Base-by-base conservation (phyloP, 2,329 filamentous ascomycete species). In the Madurella mycetomatis region DNA sequence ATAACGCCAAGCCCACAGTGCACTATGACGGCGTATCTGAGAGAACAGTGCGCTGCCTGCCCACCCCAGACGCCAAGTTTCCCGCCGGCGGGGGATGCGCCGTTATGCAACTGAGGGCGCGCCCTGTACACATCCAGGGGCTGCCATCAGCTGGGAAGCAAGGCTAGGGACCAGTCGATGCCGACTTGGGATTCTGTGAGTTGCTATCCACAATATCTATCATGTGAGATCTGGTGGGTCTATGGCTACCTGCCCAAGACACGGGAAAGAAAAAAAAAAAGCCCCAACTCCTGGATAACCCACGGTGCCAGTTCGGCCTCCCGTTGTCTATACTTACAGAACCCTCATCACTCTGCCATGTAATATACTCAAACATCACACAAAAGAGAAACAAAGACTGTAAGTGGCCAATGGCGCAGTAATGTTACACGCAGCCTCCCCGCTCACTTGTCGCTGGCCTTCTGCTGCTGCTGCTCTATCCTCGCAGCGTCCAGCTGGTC, bases 401-500 rank as follows among this genome's bases (percentile, higher is more conserved):
- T 31, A 19, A 15, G 42, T 11, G 46, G 34, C 44, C 45, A 37
- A 16, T 15, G 31, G 49, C 41, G 18, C 9, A 37, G 30, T 18
- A 41, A 37, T 50, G 41, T 46, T 50, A 52, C 50, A 55, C 3
- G 25, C 49, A 37, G 25, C 41, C 34, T 34, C 13, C 34, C 19
- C n/a, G 9, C 31, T 54, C 18, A 58, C 43, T 58, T 58, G 18
- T 55, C 52, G 52, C 49, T 55, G 37, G 49, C 30, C 49, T 55
- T 55, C 41, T 19, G 18, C 17, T 72, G 72, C 2, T 73, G 73
- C 62, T 78, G 72, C 8, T 70, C 64, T 48, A 53, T 51, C 60
- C 69, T 63, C 18, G 72, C 71, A 55, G 78, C 73, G 69, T 72
- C 63, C 74, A 72, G 17, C 65, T 65, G 67, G 59, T 85, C 82